phyloP scores from a whole-genome alignment of 768 basidiomycete species.

The Galerina marginata region DNA sequence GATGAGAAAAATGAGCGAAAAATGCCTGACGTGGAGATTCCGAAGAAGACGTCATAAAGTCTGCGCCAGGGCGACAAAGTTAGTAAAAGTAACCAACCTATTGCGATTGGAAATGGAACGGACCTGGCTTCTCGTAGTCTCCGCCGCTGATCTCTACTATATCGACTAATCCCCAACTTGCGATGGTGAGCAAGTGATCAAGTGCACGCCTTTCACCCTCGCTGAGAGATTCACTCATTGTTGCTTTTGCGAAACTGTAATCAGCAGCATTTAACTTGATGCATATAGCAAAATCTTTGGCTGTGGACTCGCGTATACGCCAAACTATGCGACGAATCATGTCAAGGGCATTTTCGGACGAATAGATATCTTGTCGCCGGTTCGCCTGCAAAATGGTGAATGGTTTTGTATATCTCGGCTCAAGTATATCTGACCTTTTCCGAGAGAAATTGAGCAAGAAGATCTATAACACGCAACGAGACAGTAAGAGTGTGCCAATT shows the following conservation, averaged over 20 bases:
- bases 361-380: constrained; percentile 66
- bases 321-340: constrained; percentile 61
- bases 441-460: constrained; percentile 80
- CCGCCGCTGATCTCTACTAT: constrained; percentile 91
- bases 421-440: constrained; percentile 53
- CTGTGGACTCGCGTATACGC: constrained; percentile 58
- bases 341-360: constrained; percentile 53
- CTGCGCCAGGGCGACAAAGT: constrained; percentile 32
- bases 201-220: constrained; percentile 53
- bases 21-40: constrained; percentile 66
- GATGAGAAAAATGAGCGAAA: constrained; percentile 70
- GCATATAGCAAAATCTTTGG: constrained; percentile 69
- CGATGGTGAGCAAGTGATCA: constrained; percentile 63
- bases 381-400: constrained; percentile 21
- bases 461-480: constrained; percentile 48
- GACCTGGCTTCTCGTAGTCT: constrained; percentile 81
- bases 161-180: constrained; percentile 71
- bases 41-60: constrained; percentile 43
- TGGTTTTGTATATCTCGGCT: neutral
- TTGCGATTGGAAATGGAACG: neutral
- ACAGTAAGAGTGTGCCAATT: neutral
- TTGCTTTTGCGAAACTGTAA: constrained; percentile 48
- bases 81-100: neutral
- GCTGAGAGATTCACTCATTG: constrained; percentile 17
- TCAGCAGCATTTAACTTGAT: constrained; percentile 85